Conservation (phyloP, 1,284 basidiomycete genomes). For the Ceratobasidium theobromae region DNA sequence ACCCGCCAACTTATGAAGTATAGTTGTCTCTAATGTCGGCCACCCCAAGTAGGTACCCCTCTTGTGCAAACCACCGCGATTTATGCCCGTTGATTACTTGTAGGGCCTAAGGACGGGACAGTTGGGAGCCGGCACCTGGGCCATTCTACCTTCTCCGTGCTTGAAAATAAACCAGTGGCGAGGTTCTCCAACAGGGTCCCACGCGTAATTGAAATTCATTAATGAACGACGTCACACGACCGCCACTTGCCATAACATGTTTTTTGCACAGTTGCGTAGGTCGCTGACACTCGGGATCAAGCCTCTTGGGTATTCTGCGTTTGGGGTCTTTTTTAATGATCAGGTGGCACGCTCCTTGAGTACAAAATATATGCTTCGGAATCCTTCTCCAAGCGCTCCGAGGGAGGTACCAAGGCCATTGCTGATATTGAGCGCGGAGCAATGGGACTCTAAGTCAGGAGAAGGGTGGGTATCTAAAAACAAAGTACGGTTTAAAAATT, state of each 20-base stretch:
- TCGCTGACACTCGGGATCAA: not conserved
- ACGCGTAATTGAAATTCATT: not conserved
- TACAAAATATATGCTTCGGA: conserved; percentile 43
- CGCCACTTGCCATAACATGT: too few species aligned
- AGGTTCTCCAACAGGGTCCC: conserved; percentile 1
- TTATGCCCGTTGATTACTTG: too few species aligned
- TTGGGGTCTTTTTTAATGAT: conserved; percentile 13
- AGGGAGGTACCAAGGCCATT: conserved; percentile 57
- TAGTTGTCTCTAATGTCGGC: too few species aligned
- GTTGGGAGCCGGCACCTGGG: too few species aligned
- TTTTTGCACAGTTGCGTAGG: not conserved
- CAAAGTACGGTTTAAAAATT: too few species aligned
- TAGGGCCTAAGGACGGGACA: too few species aligned
- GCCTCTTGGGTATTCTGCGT: conserved; percentile 15
- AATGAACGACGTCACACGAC: not conserved
- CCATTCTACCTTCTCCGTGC: too few species aligned
- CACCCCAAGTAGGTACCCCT: too few species aligned
- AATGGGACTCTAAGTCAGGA: conserved; percentile 36
- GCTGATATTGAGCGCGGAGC: conserved; percentile 46
- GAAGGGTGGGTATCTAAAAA: conserved; percentile 33
- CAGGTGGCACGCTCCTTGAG: conserved; percentile 14
- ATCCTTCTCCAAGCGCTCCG: conserved; percentile 48
- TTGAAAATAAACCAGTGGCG: not conserved
- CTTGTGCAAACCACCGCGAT: too few species aligned
- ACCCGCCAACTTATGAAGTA: too few species aligned